Base-by-base conservation (phyloP, 1,284 basidiomycete species). In the Ceratobasidium sp. region DNA sequence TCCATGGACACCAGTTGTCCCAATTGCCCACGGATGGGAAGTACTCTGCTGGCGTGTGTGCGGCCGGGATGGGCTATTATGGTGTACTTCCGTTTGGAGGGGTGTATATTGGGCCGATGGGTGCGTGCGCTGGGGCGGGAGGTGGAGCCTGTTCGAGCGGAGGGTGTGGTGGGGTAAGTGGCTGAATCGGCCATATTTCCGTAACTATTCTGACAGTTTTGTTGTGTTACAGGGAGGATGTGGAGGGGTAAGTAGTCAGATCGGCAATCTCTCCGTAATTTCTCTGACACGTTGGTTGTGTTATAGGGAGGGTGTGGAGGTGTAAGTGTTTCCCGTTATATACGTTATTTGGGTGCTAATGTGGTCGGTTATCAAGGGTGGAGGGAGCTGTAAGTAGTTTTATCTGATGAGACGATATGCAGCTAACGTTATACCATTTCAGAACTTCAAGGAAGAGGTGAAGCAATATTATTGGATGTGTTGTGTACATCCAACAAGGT, bases 31-130 rank as follows among this genome's bases (percentile, higher is more conserved):
- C 8, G 52, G 67, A 69, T 40, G 67, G 67, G 2, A 69, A 56
- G 8, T 57, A 69, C 22, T 54, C 67, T 22, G 67, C 52, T 25
- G 67, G 67, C n/a, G 22, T 57, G 17, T 69, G 67, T 57, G 67
- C 67, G 6, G 51, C 52, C 25, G 67, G 67, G 19, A 69, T 69
- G 67, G 67, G 67, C 11, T 25, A 37, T 22, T 69, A 69, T 43
- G 34, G 52, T 40, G 40, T 69, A 5, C 17, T 37, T 25, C 67
- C 67, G 4, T 56, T 62, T 37, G 70, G 57, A 52, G 59, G 59
- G 8, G 25, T 64, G 29, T 62, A 62, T 51, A 64, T 64, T 11
- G 70, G 70, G 7, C 32, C 52, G 7, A 15, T 29, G 46, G 57
- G 57, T 52, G 44, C 29, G 7, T 73, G 70, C 37, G 67, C 51